Base-by-base conservation (phyloP, 176 grass and related monocot species). In the Alopecurus myosuroides region DNA sequence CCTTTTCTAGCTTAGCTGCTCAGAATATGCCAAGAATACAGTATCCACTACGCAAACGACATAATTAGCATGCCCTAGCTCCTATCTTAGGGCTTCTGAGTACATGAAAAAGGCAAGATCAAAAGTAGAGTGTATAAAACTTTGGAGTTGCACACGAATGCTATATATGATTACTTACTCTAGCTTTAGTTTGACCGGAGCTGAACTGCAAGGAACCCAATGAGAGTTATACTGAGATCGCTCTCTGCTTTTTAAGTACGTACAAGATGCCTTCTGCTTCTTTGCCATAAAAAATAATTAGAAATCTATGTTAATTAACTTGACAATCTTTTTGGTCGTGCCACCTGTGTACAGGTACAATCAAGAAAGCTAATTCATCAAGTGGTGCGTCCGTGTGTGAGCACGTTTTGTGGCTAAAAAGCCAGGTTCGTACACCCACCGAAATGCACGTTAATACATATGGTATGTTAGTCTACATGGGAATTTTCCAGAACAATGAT, bases 11-110 rank as follows among this genome's bases (percentile, higher is more conserved):
- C 17, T 73, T 31, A 33, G 20, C 57, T 15, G 4, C 26, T 11
- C 5, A 36, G 79, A 20, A 90, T 55, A 74, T 90, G 26, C 88
- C 79, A 26, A 66, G 84, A 22, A 86, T 55, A 82, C 77, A 1
- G 46, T 33, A 50, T 74, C 42, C 42, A 30, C 78, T 28, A 14
- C 1, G 0, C 37, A 39, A 29, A 10, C 49, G 23, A 67, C n/a
- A 39, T 37, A 61, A 9, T 46, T 46, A 73, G 26, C 42, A 46
- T 44, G 25, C 40, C 40, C 13, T 48, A 51, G 28, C n/a, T n/a
- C 50, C 33, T 51, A 31, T 33, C 29, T 64, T 64, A 33, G 28
- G 61, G 29, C 29, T 33, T 64, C 17, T 33, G 61, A 60, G 56
- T 60, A 60, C 56, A 58, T 28, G 11, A 12, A 25, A 25, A 13